Evolutionary conservation across 192 early-diverging fungal genomes (phyloP).

Genomic region (Blastocladiella britannica): DNA sequence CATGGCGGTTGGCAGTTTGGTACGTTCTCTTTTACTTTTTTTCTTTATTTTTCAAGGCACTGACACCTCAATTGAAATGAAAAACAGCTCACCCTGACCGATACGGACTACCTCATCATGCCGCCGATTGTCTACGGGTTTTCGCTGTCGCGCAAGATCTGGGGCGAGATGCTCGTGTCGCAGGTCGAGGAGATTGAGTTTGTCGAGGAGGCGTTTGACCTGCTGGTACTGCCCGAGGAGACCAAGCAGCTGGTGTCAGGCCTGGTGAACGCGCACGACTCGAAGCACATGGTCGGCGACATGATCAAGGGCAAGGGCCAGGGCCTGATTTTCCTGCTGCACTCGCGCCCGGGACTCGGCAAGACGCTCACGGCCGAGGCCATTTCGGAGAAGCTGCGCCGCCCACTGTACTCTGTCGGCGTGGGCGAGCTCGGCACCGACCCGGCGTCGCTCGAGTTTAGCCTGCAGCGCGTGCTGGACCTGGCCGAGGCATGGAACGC

Average conservation of each 20-base stretch:
- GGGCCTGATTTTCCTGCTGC: constrained; percentile 7
- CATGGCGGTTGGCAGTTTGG: not conserved
- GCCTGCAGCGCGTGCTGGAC: constrained; percentile 4
- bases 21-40: too few species aligned
- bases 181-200: constrained; percentile 4
- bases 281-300: not conserved
- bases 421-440: constrained; percentile 8
- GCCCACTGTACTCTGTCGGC: constrained; percentile 7
- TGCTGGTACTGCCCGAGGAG: constrained; percentile 3
- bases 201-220: constrained; percentile 4
- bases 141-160: not conserved
- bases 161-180: constrained; percentile 5
- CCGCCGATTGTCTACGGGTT: constrained; percentile 4
- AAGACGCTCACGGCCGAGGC: constrained; percentile 9
- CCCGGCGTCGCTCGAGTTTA: constrained; percentile 2
- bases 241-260: constrained; percentile 4
- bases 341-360: constrained; percentile 6
- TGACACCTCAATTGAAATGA: too few species aligned
- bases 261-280: constrained; percentile 1
- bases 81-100: too few species aligned
- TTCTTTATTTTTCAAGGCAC: too few species aligned
- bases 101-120: constrained; percentile 1
- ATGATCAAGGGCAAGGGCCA: constrained; percentile 7
- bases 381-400: constrained; percentile 6
- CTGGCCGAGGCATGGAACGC: constrained; percentile 5